phyloP scores from a whole-genome alignment of 177 flowering plant genomes.

The Vitis hybrid region DNA sequence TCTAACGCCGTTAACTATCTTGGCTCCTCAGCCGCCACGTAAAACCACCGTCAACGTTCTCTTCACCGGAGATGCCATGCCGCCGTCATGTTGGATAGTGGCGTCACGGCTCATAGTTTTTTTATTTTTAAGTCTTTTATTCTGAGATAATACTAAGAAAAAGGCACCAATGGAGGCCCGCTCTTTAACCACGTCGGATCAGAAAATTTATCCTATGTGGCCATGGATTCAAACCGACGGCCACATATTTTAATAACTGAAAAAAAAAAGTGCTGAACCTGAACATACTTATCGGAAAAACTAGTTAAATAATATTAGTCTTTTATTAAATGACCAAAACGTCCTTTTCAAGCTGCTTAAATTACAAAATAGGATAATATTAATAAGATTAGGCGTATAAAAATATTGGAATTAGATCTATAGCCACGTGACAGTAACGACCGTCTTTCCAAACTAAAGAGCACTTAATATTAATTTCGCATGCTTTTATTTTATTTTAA shows the following conservation, averaged over 20 bases:
- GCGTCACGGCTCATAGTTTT: background rate
- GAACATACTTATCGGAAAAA: slow-evolving; percentile 29
- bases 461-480: too few relatives aligned
- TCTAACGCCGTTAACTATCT: slow-evolving; percentile 26
- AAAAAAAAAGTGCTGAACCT: slow-evolving; percentile 9
- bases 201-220: slow-evolving; percentile 21
- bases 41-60: slow-evolving; percentile 13
- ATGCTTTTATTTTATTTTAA: too few relatives aligned
- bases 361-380: background rate
- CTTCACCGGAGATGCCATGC: slow-evolving; percentile 11
- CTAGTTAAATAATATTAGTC: background rate
- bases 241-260: slow-evolving; percentile 10
- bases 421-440: slow-evolving; percentile 12
- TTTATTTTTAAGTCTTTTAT: background rate
- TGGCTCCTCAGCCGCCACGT: slow-evolving; percentile 8
- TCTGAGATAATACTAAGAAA: slow-evolving; percentile 25
- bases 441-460: too few relatives aligned
- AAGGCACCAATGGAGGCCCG: slow-evolving; percentile 28
- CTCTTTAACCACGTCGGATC: slow-evolving; percentile 25
- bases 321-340: slow-evolving; percentile 7
- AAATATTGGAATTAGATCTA: slow-evolving; percentile 18
- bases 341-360: background rate
- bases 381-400: background rate
- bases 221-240: slow-evolving; percentile 3
- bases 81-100: slow-evolving; percentile 9